Evolutionary conservation across 495 filamentous ascomycete genomes (phyloP).

Genomic region (Choiromyces venosus): DNA sequence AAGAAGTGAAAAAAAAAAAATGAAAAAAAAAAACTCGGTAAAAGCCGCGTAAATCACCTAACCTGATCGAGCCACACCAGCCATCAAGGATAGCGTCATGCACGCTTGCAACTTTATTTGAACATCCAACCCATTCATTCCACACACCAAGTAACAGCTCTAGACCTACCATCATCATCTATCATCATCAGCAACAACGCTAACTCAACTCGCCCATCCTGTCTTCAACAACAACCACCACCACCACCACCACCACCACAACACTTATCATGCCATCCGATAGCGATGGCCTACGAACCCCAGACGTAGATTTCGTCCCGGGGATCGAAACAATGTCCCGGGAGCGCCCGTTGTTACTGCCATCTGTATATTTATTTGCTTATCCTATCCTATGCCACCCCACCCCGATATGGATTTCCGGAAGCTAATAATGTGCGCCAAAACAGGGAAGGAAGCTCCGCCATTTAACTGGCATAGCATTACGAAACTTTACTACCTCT

Average conservation of each 20-base stretch:
- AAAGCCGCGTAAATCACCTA: background rate
- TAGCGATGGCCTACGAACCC: conserved; percentile 17
- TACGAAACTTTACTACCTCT: conserved; percentile 72
- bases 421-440: conserved; percentile 3
- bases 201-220: background rate
- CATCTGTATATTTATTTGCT: conserved; percentile 12
- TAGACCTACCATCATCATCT: background rate
- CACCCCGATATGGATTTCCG: background rate
- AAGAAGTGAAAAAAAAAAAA: no score
- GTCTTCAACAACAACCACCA: background rate
- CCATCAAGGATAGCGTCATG: background rate
- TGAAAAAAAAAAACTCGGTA: background rate
- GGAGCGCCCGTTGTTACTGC: conserved; percentile 22
- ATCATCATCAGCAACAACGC: no score
- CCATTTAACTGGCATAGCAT: conserved; percentile 77
- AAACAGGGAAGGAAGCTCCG: conserved; percentile 77
- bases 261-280: conserved; percentile 30
- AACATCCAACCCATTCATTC: conserved; percentile 1
- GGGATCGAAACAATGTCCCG: conserved; percentile 5
- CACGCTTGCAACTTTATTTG: conserved; percentile 1
- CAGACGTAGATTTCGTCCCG: conserved; percentile 2
- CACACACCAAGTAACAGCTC: background rate
- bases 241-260: no score
- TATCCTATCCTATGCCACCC: background rate
- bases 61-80: background rate